Evolutionary conservation across 768 basidiomycete species (phyloP).

Genomic region (Collybia sp.): DNA sequence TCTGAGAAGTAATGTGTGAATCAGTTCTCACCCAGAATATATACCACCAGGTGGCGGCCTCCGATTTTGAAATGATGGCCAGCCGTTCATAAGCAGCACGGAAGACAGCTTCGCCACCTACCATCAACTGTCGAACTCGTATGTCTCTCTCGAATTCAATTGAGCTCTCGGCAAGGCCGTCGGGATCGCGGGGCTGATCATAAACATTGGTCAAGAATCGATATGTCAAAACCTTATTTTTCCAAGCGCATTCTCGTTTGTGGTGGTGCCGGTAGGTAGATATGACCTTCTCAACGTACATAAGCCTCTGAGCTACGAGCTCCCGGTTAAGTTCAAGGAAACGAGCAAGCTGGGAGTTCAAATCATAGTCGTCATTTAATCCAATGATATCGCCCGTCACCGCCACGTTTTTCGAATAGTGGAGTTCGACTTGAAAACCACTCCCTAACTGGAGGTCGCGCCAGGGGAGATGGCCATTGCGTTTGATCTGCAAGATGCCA

Average conservation of each 20-base stretch:
- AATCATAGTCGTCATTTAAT: slow-evolving; percentile 58
- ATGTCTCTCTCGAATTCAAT: slow-evolving; percentile 47
- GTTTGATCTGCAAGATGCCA: slow-evolving; percentile 47
- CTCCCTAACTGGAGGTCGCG: slow-evolving; percentile 55
- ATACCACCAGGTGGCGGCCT: slow-evolving; percentile 70
- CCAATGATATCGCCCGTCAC: slow-evolving; percentile 53
- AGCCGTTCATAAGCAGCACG: slow-evolving; percentile 50
- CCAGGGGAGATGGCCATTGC: slow-evolving; percentile 47
- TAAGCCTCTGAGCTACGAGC: slow-evolving; percentile 38
- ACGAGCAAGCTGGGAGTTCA: slow-evolving; percentile 57
- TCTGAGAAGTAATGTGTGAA: not conserved
- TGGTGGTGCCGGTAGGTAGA: slow-evolving; percentile 47
- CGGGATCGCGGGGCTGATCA: slow-evolving; percentile 44
- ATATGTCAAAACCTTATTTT: slow-evolving; percentile 53
- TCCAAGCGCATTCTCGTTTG: slow-evolving; percentile 43
- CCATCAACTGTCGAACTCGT: slow-evolving; percentile 49
- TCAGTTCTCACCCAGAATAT: slow-evolving; percentile 61
- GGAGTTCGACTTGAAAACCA: slow-evolving; percentile 60
- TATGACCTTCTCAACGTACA: slow-evolving; percentile 41
- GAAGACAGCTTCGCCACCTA: slow-evolving; percentile 40
- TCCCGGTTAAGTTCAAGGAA: slow-evolving; percentile 57
- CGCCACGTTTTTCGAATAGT: slow-evolving; percentile 47
- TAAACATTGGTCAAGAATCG: slow-evolving; percentile 59
- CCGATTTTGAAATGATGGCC: slow-evolving; percentile 39
- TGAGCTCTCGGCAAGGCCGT: slow-evolving; percentile 37